Evolutionary conservation across 2,329 filamentous ascomycete species (phyloP).

Genomic region (Neospermospora avenae): DNA sequence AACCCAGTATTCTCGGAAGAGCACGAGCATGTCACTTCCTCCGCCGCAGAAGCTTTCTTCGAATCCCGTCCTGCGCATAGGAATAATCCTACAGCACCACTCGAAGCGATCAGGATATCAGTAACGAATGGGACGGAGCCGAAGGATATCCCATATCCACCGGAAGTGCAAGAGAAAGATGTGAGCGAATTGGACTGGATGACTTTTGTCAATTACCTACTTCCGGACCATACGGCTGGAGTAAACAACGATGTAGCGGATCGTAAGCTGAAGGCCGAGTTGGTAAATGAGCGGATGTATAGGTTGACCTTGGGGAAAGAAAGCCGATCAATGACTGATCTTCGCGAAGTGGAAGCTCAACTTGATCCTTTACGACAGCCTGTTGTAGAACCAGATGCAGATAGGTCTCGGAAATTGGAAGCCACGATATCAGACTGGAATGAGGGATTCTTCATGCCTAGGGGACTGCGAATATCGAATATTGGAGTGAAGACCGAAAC

Average conservation of each 20-base stretch:
- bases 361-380: slow-evolving; percentile 36
- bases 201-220: slow-evolving; percentile 55
- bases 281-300: slow-evolving; percentile 31
- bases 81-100: slow-evolving; percentile 33
- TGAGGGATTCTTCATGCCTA: slow-evolving; percentile 50
- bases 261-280: slow-evolving; percentile 47
- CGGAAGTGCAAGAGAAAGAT: slow-evolving; percentile 37
- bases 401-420: slow-evolving; percentile 36
- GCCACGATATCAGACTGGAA: slow-evolving; percentile 53
- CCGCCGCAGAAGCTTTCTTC: slow-evolving; percentile 29
- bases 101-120: slow-evolving; percentile 16
- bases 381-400: not conserved
- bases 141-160: slow-evolving; percentile 25
- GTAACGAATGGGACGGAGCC: slow-evolving; percentile 18
- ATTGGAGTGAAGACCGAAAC: slow-evolving; percentile 42
- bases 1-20: slow-evolving; percentile 15
- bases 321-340: slow-evolving; percentile 27
- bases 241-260: slow-evolving; percentile 48
- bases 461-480: slow-evolving; percentile 44
- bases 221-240: slow-evolving; percentile 46
- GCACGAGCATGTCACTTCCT: slow-evolving; percentile 16
- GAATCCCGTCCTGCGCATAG: slow-evolving; percentile 25
- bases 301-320: slow-evolving; percentile 22
- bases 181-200: slow-evolving; percentile 54
- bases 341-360: slow-evolving; percentile 42